Percentiles rank a stretch among this genome's conserved stretches.
Evolutionary conservation across 2,329 filamentous ascomycete species (phyloP).

Genomic region (Didymella glomerata): DNA sequence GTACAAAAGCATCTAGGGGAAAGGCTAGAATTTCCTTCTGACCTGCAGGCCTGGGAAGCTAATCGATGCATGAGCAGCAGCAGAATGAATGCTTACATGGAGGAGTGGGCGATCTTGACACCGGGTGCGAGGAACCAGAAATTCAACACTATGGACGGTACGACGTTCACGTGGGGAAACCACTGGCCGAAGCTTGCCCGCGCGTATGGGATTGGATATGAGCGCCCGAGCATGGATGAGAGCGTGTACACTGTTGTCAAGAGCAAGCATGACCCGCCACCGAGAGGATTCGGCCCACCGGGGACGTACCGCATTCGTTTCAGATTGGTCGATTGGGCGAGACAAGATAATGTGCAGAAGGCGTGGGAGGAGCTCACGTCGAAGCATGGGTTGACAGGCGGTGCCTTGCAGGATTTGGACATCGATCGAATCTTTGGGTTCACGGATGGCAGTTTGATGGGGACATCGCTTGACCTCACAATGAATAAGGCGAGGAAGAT

Average conservation of each 20-base stretch:
- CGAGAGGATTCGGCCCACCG: constrained; percentile 55
- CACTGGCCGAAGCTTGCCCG: constrained; percentile 59
- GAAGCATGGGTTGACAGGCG: constrained; percentile 53
- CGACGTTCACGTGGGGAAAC: constrained; percentile 57
- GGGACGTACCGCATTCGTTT: constrained; percentile 52
- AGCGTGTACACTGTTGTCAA: constrained; percentile 24
- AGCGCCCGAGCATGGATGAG: constrained; percentile 35
- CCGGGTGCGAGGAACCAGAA: too few relatives aligned
- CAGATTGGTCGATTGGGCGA: constrained; percentile 58
- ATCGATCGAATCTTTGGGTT: constrained; percentile 59
- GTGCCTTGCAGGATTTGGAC: constrained; percentile 53
- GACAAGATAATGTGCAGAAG: constrained; percentile 52
- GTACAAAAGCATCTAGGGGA: constrained; percentile 56
- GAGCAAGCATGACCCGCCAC: constrained; percentile 41
- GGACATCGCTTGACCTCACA: constrained; percentile 39
- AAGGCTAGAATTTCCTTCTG: constrained; percentile 56
- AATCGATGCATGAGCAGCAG: constrained; percentile 56
- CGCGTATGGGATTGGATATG: constrained; percentile 56
- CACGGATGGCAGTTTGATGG: constrained; percentile 53
- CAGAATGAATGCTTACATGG: constrained; percentile 59
- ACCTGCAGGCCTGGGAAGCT: constrained; percentile 56
- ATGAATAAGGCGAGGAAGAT: constrained; percentile 59
- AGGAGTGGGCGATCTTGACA: constrained; percentile 62
- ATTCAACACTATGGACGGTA: constrained; percentile 61
- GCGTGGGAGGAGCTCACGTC: constrained; percentile 58